Evolutionary conservation across 108 stramenopile genomes (phyloP).

Genomic region (Skeletonema tropicum): DNA sequence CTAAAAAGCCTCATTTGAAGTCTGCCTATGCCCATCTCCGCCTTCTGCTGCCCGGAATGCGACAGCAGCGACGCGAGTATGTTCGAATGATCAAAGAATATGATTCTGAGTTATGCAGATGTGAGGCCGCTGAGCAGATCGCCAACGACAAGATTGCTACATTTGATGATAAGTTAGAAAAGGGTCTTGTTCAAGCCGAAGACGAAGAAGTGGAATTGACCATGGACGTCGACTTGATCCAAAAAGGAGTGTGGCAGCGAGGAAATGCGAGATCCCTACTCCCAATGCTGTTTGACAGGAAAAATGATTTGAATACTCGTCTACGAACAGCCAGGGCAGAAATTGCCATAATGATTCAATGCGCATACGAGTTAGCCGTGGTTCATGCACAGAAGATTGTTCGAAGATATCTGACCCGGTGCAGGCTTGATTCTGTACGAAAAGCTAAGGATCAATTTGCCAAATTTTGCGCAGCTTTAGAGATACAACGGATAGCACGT

Average conservation of each 20-base stretch:
- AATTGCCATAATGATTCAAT: conserved; percentile 37
- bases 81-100: conserved; percentile 14
- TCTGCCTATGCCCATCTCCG: conserved; percentile 14
- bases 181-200: background rate
- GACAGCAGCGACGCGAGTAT: conserved; percentile 21
- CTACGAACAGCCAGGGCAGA: conserved; percentile 20
- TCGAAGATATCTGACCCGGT: conserved; percentile 19
- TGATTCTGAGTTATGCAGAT: conserved; percentile 18
- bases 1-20: conserved; percentile 6
- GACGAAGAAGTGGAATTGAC: conserved; percentile 12
- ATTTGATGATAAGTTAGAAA: background rate
- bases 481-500: conserved; percentile 24
- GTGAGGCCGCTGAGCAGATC: conserved; percentile 20
- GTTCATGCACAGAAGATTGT: conserved; percentile 38
- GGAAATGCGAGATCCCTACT: conserved; percentile 27
- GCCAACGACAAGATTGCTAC: conserved; percentile 10
- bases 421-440: background rate
- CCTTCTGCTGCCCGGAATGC: conserved; percentile 8
- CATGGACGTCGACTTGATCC: conserved; percentile 46
- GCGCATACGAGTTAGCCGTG: conserved; percentile 30
- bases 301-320: background rate
- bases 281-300: conserved; percentile 20
- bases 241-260: conserved; percentile 43
- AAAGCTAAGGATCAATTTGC: background rate
- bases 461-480: conserved; percentile 21